Conservation (phyloP, 352 stramenopile genomes). For the Pythium apleroticum region DNA sequence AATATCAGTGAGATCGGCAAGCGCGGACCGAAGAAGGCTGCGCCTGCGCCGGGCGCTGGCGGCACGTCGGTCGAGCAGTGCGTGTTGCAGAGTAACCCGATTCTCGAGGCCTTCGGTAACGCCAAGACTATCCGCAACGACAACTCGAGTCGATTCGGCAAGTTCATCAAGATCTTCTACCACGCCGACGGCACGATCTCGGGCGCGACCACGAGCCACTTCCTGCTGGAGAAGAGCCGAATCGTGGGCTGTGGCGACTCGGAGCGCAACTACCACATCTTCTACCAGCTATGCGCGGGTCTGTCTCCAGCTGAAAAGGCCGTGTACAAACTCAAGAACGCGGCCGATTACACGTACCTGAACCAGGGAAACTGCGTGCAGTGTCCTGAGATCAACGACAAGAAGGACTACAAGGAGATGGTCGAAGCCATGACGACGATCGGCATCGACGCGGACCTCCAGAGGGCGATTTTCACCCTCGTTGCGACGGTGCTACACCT, state of each 20-base stretch:
- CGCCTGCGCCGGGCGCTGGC: slow-evolving; percentile 46
- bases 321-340: slow-evolving; percentile 81
- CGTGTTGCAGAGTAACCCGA: slow-evolving; percentile 91
- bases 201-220: slow-evolving; percentile 94
- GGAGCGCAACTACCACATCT: slow-evolving; percentile 99
- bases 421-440: slow-evolving; percentile 92
- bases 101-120: slow-evolving; percentile 93
- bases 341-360: slow-evolving; percentile 91
- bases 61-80: slow-evolving; percentile 87
- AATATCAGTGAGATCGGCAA: slow-evolving; percentile 91
- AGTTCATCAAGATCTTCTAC: slow-evolving; percentile 97
- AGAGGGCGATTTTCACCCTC: slow-evolving; percentile 94
- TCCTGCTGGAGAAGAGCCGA: slow-evolving; percentile 98
- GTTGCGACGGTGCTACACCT: slow-evolving; percentile 97
- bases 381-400: slow-evolving; percentile 93
- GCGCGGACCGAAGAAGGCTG: slow-evolving; percentile 53
- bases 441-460: slow-evolving; percentile 85
- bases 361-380: slow-evolving; percentile 94
- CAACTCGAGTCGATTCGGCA: slow-evolving; percentile 96
- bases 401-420: slow-evolving; percentile 93
- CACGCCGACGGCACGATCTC: slow-evolving; percentile 89
- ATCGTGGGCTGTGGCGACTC: slow-evolving; percentile 91
- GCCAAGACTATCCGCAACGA: slow-evolving; percentile 95
- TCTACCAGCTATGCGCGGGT: slow-evolving; percentile 96
- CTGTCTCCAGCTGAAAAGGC: slow-evolving; percentile 67